phyloP scores from a whole-genome alignment of 192 early-diverging fungal genomes.

The Rhizoclosmatium globosum region DNA sequence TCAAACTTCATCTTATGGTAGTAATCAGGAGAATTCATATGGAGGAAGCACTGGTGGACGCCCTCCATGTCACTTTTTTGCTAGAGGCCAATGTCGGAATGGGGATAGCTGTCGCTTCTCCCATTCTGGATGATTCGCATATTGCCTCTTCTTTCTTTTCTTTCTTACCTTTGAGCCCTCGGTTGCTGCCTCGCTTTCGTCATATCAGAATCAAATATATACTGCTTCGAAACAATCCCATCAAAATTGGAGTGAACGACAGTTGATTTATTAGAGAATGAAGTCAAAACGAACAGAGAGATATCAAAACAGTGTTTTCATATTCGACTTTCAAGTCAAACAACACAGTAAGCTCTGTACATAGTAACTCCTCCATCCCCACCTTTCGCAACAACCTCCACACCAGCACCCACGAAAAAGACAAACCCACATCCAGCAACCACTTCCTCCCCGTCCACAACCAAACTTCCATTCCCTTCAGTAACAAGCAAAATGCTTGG shows the following conservation, averaged over 20 bases:
- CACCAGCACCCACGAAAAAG: slow-evolving; percentile 78
- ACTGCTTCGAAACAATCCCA: too few species aligned
- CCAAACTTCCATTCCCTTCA: slow-evolving; percentile 66
- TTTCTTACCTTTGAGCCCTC: too few species aligned
- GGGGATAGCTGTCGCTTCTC: slow-evolving; percentile 29
- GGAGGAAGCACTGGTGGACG: background rate
- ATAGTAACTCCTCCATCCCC: slow-evolving; percentile 34
- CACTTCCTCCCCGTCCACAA: slow-evolving; percentile 24
- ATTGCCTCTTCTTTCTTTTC: too few species aligned
- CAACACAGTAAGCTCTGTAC: slow-evolving; percentile 61
- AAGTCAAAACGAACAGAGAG: too few species aligned
- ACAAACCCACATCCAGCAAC: slow-evolving; percentile 73
- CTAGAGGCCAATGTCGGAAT: slow-evolving; percentile 29
- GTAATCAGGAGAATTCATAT: background rate
- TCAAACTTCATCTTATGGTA: background rate
- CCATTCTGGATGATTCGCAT: background rate
- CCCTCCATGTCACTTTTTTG: slow-evolving; percentile 25
- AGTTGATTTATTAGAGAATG: too few species aligned
- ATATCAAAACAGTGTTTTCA: too few species aligned
- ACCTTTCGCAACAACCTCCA: slow-evolving; percentile 54
- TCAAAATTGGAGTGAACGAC: too few species aligned
- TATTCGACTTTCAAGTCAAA: background rate
- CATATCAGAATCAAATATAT: too few species aligned
- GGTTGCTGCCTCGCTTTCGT: too few species aligned
- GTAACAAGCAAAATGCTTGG: slow-evolving; percentile 89